Conservation (phyloP, 306 rosid genomes). For the Gastrolobium bilobum region DNA sequence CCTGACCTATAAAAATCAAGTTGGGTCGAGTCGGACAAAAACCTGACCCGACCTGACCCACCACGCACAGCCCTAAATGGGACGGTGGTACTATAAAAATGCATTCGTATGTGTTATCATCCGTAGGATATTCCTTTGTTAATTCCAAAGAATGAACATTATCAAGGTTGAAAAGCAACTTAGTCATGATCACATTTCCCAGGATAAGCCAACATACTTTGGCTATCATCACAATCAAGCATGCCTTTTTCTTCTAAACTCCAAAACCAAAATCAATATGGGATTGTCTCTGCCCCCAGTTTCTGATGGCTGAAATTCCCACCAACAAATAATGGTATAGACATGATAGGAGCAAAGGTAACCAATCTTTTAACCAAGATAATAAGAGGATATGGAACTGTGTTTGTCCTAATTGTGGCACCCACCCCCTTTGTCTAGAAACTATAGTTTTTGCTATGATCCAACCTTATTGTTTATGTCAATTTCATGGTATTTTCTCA, state of each 20-base stretch:
- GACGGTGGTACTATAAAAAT: too few relatives aligned
- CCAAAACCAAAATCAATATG: constrained; percentile 55
- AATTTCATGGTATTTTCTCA: constrained; percentile 34
- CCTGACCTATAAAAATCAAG: too few relatives aligned
- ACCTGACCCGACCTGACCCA: too few relatives aligned
- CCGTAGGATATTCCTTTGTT: background rate
- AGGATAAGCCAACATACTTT: constrained; percentile 32
- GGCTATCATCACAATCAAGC: constrained; percentile 32
- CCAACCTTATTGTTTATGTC: constrained; percentile 47
- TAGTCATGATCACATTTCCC: constrained; percentile 23
- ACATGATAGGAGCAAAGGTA: constrained; percentile 39
- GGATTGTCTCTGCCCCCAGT: constrained; percentile 55
- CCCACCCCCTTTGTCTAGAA: constrained; percentile 24
- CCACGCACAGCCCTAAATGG: too few relatives aligned
- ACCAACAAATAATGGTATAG: constrained; percentile 52
- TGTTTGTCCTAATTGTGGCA: constrained; percentile 52
- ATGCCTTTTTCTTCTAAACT: constrained; percentile 43
- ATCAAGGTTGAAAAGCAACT: constrained; percentile 44
- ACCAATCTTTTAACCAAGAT: constrained; percentile 49
- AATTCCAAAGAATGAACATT: background rate
- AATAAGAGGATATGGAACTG: constrained; percentile 43
- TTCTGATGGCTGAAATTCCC: constrained; percentile 42
- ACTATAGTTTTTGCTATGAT: constrained; percentile 34
- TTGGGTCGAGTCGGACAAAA: too few relatives aligned
- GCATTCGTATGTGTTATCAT: background rate